These are phyloP conservation scores for Aspergillus sp. DNA, from an alignment of 2,329 filamentous ascomycete species.

Conservation along the genomic window DNA sequence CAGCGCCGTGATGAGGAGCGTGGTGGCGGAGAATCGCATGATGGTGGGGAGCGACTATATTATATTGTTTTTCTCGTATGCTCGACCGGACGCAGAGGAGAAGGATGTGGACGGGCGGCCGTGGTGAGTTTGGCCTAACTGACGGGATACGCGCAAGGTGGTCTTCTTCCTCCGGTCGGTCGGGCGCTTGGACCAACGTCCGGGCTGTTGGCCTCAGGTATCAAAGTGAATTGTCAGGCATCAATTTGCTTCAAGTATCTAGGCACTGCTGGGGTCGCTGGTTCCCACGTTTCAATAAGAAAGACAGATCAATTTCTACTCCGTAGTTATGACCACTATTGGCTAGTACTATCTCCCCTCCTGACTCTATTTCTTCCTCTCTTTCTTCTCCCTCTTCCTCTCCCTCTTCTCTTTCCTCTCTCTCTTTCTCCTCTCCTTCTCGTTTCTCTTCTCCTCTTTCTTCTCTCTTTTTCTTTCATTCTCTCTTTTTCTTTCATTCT, in stretches of 20 bases:
- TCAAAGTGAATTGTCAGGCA: not conserved
- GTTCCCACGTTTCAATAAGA: no score
- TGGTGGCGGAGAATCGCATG: slow-evolving; percentile 43
- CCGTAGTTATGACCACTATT: no score
- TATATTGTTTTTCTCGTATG: not conserved
- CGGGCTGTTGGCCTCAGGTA: not conserved
- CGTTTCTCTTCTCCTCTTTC: not conserved
- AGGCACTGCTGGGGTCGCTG: no score
- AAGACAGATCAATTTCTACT: no score
- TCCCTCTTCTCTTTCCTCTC: no score
- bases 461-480: not conserved
- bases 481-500: not conserved
- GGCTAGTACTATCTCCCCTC: not conserved
- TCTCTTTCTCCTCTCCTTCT: no score
- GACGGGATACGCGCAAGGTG: slow-evolving; percentile 34
- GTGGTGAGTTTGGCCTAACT: slow-evolving; percentile 11
- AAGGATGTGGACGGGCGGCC: slow-evolving; percentile 5
- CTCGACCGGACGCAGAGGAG: not conserved
- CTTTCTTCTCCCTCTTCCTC: not conserved
- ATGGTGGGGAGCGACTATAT: slow-evolving; percentile 8
- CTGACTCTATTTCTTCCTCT: not conserved
- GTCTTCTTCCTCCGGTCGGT: slow-evolving; percentile 20
- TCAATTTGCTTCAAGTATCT: no score
- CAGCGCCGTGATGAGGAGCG: slow-evolving; percentile 54
- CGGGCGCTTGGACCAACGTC: slow-evolving; percentile 35